Evolutionary conservation across 192 early-diverging fungal genomes (phyloP).

Genomic region (Podochytrium sp.): DNA sequence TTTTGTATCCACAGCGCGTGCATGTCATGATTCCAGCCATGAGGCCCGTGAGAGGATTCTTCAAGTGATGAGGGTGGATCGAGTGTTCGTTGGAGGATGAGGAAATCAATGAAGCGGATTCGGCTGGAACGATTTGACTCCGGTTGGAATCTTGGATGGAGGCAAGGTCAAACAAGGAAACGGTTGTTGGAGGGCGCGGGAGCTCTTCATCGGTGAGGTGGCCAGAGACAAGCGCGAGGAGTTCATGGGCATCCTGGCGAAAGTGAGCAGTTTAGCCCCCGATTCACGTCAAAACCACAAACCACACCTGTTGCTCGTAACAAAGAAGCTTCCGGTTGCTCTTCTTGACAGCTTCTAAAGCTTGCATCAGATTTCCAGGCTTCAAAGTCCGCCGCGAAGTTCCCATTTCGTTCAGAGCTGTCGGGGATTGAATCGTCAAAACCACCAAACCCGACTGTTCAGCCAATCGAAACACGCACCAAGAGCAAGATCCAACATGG

Average conservation of each 20-base stretch:
- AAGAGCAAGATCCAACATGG: constrained; percentile 29
- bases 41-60: constrained; percentile 79
- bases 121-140: background rate
- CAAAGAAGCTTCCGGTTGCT: constrained; percentile 40
- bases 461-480: background rate
- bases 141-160: background rate
- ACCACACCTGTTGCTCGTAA: constrained; percentile 48
- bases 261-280: too few relatives aligned
- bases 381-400: constrained; percentile 4
- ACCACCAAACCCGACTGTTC: background rate
- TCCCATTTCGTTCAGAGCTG: constrained; percentile 32
- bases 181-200: background rate
- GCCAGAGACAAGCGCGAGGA: constrained; percentile 79
- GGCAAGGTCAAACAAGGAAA: constrained; percentile 8
- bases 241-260: constrained; percentile 85
- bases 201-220: constrained; percentile 69
- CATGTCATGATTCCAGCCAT: constrained; percentile 78
- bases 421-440: background rate
- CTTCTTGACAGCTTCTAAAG: constrained; percentile 37
- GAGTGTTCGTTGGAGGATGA: background rate
- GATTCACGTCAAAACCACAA: background rate
- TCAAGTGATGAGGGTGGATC: background rate
- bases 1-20: constrained; percentile 70
- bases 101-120: background rate
- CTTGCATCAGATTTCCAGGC: constrained; percentile 36